Evolutionary conservation across 2,329 filamentous ascomycete species (phyloP).

Genomic region (Blumeria hordei): DNA sequence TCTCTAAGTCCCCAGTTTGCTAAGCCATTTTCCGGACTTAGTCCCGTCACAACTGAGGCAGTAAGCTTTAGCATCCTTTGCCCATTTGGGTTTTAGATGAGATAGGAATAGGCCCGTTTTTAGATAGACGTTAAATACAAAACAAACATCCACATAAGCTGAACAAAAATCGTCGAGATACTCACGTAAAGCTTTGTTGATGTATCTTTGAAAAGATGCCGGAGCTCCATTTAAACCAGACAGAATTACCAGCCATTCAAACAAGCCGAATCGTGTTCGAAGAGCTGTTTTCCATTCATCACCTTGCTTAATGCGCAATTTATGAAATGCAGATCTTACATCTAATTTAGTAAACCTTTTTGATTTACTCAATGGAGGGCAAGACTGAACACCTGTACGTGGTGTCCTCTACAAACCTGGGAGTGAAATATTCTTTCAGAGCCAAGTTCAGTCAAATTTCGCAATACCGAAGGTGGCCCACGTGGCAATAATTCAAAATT

Average conservation of each 20-base stretch:
- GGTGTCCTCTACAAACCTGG: too few relatives aligned
- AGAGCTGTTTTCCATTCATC: not conserved
- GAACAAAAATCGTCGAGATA: not conserved
- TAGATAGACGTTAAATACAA: not conserved
- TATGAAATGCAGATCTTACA: not conserved
- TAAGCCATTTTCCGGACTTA: too few relatives aligned
- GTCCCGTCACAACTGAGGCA: too few relatives aligned
- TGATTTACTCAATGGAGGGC: not conserved
- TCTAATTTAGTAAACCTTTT: slow-evolving; percentile 1
- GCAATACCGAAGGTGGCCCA: too few relatives aligned
- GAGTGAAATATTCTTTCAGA: too few relatives aligned
- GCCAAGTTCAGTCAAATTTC: too few relatives aligned
- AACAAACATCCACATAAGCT: not conserved
- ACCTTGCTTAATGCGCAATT: not conserved
- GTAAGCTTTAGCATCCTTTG: too few relatives aligned
- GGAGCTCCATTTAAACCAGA: slow-evolving; percentile 1
- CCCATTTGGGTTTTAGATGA: too few relatives aligned
- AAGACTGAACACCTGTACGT: too few relatives aligned
- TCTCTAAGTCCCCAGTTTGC: too few relatives aligned
- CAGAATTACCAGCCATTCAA: slow-evolving; percentile 1
- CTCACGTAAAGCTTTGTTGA: not conserved
- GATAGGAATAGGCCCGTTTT: too few relatives aligned
- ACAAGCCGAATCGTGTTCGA: not conserved
- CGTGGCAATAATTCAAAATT: too few relatives aligned
- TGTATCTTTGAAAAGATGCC: slow-evolving; percentile 1